Evolutionary conservation across 305 asterid genomes (phyloP).

Genomic region (Solanum hybrid): DNA sequence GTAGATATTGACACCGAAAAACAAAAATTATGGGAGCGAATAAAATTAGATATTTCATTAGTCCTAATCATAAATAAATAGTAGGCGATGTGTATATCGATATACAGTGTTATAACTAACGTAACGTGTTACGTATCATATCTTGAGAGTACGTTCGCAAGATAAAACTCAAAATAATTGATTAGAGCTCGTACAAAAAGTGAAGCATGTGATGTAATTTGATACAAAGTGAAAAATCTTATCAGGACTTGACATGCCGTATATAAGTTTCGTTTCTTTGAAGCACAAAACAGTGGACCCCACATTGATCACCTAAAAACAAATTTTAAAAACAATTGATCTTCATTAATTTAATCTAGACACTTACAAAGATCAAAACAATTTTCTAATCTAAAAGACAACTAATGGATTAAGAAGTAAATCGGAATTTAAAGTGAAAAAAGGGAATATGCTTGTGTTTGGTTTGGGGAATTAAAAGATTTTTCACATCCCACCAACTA

Average conservation of each 20-base stretch:
- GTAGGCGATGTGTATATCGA: not conserved
- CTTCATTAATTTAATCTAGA: not conserved
- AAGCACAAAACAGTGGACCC: not conserved
- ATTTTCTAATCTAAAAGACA: not conserved
- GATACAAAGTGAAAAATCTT: not conserved
- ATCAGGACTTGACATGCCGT: not conserved
- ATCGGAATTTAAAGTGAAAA: not conserved
- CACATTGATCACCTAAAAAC: not conserved
- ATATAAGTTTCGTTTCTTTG: no score
- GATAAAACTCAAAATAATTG: not conserved
- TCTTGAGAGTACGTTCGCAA: not conserved
- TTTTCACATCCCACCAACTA: not conserved
- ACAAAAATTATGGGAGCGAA: no score
- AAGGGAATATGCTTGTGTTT: not conserved
- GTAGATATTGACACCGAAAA: not conserved
- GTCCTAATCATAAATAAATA: not conserved
- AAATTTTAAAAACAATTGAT: not conserved
- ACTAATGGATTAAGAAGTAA: not conserved
- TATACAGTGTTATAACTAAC: no score
- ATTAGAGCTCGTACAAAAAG: accelerated
- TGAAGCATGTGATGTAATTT: not conserved
- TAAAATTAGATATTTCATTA: not conserved
- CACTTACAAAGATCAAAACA: not conserved
- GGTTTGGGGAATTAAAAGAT: not conserved
- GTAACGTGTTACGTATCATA: no score